Conservation (phyloP, 2,329 filamentous ascomycete species). For the Coniochaeta sp. region DNA sequence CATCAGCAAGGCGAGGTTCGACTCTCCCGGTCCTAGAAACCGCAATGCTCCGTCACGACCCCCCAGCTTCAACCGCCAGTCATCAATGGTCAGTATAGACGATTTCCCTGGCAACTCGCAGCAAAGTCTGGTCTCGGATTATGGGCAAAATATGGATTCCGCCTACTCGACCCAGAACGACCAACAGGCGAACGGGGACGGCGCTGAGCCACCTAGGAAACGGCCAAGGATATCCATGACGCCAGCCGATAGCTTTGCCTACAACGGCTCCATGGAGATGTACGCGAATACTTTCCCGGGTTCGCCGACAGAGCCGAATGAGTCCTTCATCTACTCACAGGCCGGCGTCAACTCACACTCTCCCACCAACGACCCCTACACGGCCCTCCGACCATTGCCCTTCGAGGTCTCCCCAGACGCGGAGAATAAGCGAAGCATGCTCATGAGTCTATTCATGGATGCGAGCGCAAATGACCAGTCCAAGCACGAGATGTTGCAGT, state of each 20-base stretch:
- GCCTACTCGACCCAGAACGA: slow-evolving; percentile 55
- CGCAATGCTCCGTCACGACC: slow-evolving; percentile 57
- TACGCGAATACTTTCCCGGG: slow-evolving; percentile 49
- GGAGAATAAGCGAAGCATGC: slow-evolving; percentile 71
- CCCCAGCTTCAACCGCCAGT: slow-evolving; percentile 63
- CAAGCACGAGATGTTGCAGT: slow-evolving; percentile 69
- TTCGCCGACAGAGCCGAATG: slow-evolving; percentile 74
- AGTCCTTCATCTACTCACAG: slow-evolving; percentile 66
- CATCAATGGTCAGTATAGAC: slow-evolving; percentile 64
- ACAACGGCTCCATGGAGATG: slow-evolving; percentile 39
- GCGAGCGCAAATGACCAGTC: slow-evolving; percentile 58
- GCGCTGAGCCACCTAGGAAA: slow-evolving; percentile 74
- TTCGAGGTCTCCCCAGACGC: slow-evolving; percentile 55
- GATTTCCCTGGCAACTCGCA: slow-evolving; percentile 70
- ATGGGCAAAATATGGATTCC: slow-evolving; percentile 65
- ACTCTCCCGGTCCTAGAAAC: slow-evolving; percentile 70
- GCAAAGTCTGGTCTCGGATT: slow-evolving; percentile 74
- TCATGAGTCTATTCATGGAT: slow-evolving; percentile 80
- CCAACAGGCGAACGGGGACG: slow-evolving; percentile 41
- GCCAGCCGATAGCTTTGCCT: slow-evolving; percentile 50
- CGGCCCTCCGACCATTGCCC: slow-evolving; percentile 59
- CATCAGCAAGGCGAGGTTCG: slow-evolving; percentile 91
- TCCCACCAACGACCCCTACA: slow-evolving; percentile 43
- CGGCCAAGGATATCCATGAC: slow-evolving; percentile 55
- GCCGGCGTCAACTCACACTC: slow-evolving; percentile 34